Conservation (phyloP, 495 filamentous ascomycete genomes). For the Cercophora sp. region DNA sequence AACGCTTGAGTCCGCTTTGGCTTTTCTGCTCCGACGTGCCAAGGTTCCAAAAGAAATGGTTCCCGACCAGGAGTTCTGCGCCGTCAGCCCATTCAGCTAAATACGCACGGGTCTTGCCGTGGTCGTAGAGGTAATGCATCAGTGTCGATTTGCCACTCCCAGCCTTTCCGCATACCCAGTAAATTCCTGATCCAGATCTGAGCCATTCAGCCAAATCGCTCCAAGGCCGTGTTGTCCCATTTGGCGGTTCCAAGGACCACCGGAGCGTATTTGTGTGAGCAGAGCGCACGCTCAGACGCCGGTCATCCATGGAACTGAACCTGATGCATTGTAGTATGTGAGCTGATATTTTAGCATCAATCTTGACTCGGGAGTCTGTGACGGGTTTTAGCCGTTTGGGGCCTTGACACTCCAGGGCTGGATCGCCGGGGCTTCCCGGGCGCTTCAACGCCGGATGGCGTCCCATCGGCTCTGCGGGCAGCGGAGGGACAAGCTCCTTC, state of each 20-base stretch:
- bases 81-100: background rate
- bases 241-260: slow-evolving; percentile 1
- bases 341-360: no score
- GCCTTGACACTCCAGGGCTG: background rate
- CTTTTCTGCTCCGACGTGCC: background rate
- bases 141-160: slow-evolving; percentile 6
- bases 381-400: background rate
- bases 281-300: background rate
- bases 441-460: background rate
- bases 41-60: background rate
- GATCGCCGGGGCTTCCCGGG: background rate
- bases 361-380: no score
- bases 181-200: background rate
- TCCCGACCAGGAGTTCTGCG: background rate
- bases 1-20: background rate
- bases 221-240: background rate
- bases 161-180: slow-evolving; percentile 4
- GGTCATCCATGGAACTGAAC: background rate
- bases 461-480: background rate
- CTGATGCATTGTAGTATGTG: background rate
- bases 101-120: background rate
- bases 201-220: slow-evolving; percentile 1
- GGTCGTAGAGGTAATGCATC: background rate
- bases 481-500: background rate
- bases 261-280: background rate